Evolutionary conservation across 2,329 filamentous ascomycete genomes (phyloP), one percentile per base, ranked within the genome.

Genomic region (Sporothrix sp.): DNA sequence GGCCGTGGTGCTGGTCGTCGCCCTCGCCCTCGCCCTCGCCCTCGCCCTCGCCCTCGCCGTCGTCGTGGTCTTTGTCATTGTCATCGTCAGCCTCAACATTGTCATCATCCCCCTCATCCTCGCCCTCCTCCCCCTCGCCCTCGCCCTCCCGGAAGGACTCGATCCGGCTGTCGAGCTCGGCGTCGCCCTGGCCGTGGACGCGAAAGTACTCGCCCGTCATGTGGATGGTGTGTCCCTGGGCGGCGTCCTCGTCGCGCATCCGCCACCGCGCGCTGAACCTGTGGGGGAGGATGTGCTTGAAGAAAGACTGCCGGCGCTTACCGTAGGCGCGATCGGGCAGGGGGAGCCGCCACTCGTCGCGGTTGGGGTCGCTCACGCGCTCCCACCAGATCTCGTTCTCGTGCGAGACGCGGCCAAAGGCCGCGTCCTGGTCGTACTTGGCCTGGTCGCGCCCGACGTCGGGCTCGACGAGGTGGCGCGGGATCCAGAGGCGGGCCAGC

Each of bases 371-470:
- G 36, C 78, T 71, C 37, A 76, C 76, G 43, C 71, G 72, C 39
- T 78, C 69, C 79, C 80, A 84, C 80, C 80, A 84, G 2, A 71
- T 72, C 60, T 84, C 80, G 46, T 83, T 74, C 61, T 84, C 80
- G 55, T 78, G 70, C 1, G 80, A 84, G 0, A 83, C 79, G 33
- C 76, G 72, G 1, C 77, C 77, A 56, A 82, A 82, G 9, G 68
- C 65, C 27, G 68, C 69, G 59, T 83, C 78, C 59, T 81, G 76
- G 58, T 79, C 72, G 52, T 74, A 78, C 58, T 78, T 80, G 57
- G 79, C 72, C 18, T 66, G 63, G 33, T 79, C 71, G 5, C 71
- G 66, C 43, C 73, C 68, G 73, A 75, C 78, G 1, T 69, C 65
- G 0, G 74, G 71, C n/a, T 54, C 52, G 36, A 68, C 69, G 39